Percentiles rank a stretch among this genome's conserved stretches.
phyloP scores from a whole-genome alignment of 2,329 filamentous ascomycete genomes.

The Amphichorda felina region DNA sequence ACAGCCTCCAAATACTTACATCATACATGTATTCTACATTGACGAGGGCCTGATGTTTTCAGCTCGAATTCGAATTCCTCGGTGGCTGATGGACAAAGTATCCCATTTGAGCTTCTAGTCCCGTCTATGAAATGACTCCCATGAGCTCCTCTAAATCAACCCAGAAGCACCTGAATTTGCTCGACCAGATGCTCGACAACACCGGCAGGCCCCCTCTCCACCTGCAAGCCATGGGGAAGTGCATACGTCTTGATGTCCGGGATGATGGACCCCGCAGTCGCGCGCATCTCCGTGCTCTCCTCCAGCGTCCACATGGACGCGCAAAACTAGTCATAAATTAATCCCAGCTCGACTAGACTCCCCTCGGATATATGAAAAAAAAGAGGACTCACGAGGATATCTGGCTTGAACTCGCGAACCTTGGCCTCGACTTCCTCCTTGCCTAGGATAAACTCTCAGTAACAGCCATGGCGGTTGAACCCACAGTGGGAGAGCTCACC shows the following conservation, averaged over 20 bases:
- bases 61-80: too few species aligned
- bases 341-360: too few species aligned
- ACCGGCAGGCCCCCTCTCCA: conserved; percentile 38
- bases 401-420: conserved; percentile 25
- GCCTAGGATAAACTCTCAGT: conserved; percentile 14
- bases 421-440: conserved; percentile 43
- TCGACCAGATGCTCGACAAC: conserved; percentile 39
- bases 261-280: conserved; percentile 27
- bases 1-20: too few species aligned
- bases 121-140: too few species aligned
- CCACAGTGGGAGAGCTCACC: conserved; percentile 28
- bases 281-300: conserved; percentile 30
- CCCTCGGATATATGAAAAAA: too few species aligned
- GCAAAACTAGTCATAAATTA: conserved; percentile 35
- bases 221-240: conserved; percentile 40
- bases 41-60: too few species aligned
- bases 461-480: not conserved
- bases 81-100: too few species aligned
- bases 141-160: too few species aligned
- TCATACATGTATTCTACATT: too few species aligned
- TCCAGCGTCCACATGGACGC: conserved; percentile 42
- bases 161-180: conserved; percentile 20
- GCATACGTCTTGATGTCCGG: conserved; percentile 38
- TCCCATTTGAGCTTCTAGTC: too few species aligned
- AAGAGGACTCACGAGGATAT: conserved; percentile 13